phyloP scores from a whole-genome alignment of 257 asterid species.

The Fraxinus pennsylvanica region DNA sequence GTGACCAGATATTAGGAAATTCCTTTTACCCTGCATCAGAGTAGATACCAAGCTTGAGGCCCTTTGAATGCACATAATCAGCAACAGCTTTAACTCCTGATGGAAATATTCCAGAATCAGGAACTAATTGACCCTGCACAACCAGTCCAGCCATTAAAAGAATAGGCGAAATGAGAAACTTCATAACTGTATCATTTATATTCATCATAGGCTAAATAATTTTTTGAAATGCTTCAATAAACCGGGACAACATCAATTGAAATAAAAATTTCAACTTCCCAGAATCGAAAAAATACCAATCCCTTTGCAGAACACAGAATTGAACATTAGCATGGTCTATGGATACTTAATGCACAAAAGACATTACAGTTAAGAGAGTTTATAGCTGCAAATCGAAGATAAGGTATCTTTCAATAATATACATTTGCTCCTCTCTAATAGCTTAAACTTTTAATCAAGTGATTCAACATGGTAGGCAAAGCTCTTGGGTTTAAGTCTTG shows the following conservation, averaged over 20 bases:
- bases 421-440: background rate
- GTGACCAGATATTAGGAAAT: constrained; percentile 22
- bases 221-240: constrained; percentile 6
- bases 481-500: background rate
- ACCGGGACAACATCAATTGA: background rate
- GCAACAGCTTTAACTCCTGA: constrained; percentile 87
- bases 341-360: background rate
- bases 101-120: constrained; percentile 70
- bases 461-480: background rate
- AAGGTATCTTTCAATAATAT: background rate
- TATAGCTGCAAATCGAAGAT: background rate
- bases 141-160: constrained; percentile 15
- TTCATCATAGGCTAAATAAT: background rate
- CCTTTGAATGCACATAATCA: constrained; percentile 87
- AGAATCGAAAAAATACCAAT: background rate
- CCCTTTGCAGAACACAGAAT: background rate
- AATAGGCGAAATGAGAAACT: constrained; percentile 1
- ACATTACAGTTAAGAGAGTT: background rate
- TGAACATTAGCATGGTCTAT: background rate
- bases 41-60: constrained; percentile 90
- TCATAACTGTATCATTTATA: constrained; percentile 4
- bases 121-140: constrained; percentile 73
- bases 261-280: background rate
- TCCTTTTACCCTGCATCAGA: constrained; percentile 94
- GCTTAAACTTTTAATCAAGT: background rate